Base-by-base conservation (phyloP, 805 yeast genomes). In the Ogataea ramenticola region DNA sequence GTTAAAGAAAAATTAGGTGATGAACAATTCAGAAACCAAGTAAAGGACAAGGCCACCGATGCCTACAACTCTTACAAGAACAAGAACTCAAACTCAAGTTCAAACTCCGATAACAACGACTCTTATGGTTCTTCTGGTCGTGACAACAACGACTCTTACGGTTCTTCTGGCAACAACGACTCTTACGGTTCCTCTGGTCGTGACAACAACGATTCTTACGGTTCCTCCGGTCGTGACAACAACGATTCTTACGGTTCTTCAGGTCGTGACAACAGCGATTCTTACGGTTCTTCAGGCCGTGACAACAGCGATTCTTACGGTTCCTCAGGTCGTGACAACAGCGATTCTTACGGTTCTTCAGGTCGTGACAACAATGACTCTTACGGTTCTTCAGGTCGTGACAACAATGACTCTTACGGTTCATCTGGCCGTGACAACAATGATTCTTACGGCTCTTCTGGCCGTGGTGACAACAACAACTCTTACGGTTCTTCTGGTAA, bases 1-100 rank as follows among this genome's bases (percentile, higher is more conserved):
- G 71, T 67, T 36, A 70, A 66, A 55, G 62, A 67, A 24, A 61
- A 61, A 41, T 58, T 65, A 36, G 46, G 41, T 29, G 58, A 51
- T 47, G 52, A 54, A 34, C 14, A 44, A 27, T 54, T 54, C 56
- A 50, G 50, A 49, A 47, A 49, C 20, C 48, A 53, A 27, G 17
- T 49, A 36, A 47, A 49, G 52, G 48, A 47, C 26, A 47, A 52
- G 48, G 60, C 61, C 39, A 49, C 56, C 40, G 50, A 52, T 41
- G 60, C 61, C 46, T 55, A 55, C 61, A 51, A 55, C 48, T 43
- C 52, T 33, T 52, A 58, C 51, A 52, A 47, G 46, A 37, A 42
- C 42, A 41, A 40, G 9, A 24, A 20, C n/a, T 39, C 43, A 19
- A 34, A 45, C 36, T 43, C 45, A 27, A 39, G 41, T 15, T 46